A percentile compares a stretch with the other conserved stretches of the same genome.
Conservation (phyloP, 2,329 filamentous ascomycete species). For the Fusarium pseudograminearum region DNA sequence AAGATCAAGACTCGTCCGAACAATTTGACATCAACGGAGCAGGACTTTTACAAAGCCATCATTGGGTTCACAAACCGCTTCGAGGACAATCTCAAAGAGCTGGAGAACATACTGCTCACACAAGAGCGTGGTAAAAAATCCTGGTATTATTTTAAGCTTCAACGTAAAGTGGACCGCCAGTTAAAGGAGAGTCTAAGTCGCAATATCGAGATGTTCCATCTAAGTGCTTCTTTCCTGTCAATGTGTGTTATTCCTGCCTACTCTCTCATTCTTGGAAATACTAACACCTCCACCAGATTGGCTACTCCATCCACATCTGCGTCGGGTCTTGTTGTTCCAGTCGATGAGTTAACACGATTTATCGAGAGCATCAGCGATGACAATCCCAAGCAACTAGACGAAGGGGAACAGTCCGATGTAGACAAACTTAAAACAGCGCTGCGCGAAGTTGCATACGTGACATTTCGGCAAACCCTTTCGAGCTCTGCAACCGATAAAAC, state of each 20-base stretch:
- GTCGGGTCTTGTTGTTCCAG: neutral
- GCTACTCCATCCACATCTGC: neutral
- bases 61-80: constrained; percentile 5
- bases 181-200: constrained; percentile 14
- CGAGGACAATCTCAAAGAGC: neutral
- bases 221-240: constrained; percentile 2
- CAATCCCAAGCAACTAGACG: constrained; percentile 2
- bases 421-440: constrained; percentile 10
- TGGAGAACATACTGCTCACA: constrained; percentile 1
- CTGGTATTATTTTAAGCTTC: neutral
- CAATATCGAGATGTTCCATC: constrained; percentile 22
- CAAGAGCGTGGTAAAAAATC: neutral
- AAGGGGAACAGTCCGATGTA: neutral
- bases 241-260: neutral
- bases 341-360: neutral
- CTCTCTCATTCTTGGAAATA: accelerated
- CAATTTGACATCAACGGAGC: constrained; percentile 6
- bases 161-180: constrained; percentile 9
- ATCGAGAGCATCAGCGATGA: constrained; percentile 8
- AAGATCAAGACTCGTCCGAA: neutral
- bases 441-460: constrained; percentile 9
- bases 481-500: neutral
- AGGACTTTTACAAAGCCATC: constrained; percentile 19
- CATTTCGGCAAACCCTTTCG: constrained; percentile 2
- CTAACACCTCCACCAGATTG: constrained; percentile 3